Percentiles rank a stretch among this genome's conserved stretches.
phyloP scores from a whole-genome alignment of 73 alveolate genomes.

The Paraurostyla sp. region DNA sequence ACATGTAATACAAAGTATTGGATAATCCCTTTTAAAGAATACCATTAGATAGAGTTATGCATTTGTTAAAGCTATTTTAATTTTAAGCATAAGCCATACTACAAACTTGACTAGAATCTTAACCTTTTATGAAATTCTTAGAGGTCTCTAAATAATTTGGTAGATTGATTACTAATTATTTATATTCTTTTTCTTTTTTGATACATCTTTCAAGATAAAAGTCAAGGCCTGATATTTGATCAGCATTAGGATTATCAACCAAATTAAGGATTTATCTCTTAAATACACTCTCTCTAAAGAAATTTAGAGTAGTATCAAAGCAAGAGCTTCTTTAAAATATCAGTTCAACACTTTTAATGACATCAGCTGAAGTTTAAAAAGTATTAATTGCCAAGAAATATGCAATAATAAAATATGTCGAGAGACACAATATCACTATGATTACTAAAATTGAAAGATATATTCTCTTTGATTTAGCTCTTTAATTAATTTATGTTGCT shows the following conservation, averaged over 20 bases:
- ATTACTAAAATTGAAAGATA: neutral
- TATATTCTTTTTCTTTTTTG: neutral
- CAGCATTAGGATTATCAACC: too few relatives aligned
- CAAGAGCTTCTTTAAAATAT: neutral
- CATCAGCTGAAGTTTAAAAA: neutral
- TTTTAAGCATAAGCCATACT: neutral
- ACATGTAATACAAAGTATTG: neutral
- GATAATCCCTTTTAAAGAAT: neutral
- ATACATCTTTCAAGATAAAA: neutral
- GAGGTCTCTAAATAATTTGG: neutral
- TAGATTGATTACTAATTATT: neutral
- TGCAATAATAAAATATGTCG: neutral
- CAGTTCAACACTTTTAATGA: neutral
- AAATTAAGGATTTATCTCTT: neutral
- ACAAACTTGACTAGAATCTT: constrained; percentile 7
- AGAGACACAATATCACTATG: neutral
- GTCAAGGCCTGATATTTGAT: neutral
- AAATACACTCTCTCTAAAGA: constrained; percentile 12
- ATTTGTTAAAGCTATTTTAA: neutral
- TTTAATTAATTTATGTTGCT: neutral
- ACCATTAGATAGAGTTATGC: neutral
- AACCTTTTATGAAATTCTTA: neutral
- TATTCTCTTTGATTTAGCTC: neutral
- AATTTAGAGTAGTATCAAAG: constrained; percentile 3
- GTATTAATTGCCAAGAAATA: constrained; percentile 7